Conservation (phyloP, 495 filamentous ascomycete genomes). For the Filosporella fistucella region DNA sequence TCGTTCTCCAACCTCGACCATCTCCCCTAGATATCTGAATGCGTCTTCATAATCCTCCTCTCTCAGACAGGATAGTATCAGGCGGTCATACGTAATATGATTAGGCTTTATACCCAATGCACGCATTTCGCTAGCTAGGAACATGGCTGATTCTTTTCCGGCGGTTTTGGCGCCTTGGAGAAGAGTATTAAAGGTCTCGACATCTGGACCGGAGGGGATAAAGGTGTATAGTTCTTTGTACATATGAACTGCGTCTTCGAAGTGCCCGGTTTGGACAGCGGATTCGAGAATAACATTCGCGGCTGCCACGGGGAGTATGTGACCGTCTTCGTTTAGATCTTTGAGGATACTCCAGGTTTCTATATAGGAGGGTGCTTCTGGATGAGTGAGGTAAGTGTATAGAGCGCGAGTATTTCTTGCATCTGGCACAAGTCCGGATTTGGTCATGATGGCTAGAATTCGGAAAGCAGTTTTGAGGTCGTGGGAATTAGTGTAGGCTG, state of each 20-base stretch:
- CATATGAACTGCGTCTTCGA: slow-evolving; percentile 54
- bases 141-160: slow-evolving; percentile 53
- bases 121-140: slow-evolving; percentile 71
- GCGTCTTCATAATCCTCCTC: slow-evolving; percentile 48
- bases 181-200: slow-evolving; percentile 61
- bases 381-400: slow-evolving; percentile 29
- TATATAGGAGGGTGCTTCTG: slow-evolving; percentile 25
- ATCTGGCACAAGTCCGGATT: slow-evolving; percentile 47
- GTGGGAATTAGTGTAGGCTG: slow-evolving; percentile 54
- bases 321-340: slow-evolving; percentile 38
- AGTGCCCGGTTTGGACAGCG: slow-evolving; percentile 32
- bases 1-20: slow-evolving; percentile 30
- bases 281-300: slow-evolving; percentile 62
- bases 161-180: slow-evolving; percentile 51
- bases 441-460: slow-evolving; percentile 64
- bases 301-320: slow-evolving; percentile 47
- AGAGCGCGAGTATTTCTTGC: slow-evolving; percentile 56
- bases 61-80: slow-evolving; percentile 60
- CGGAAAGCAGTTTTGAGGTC: slow-evolving; percentile 53
- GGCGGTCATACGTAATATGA: slow-evolving; percentile 57
- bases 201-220: slow-evolving; percentile 51
- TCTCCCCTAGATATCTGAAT: slow-evolving; percentile 52
- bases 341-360: slow-evolving; percentile 51
- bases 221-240: slow-evolving; percentile 69
- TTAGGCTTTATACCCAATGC: slow-evolving; percentile 56